These are phyloP conservation scores for Choanephora cucurbitarum DNA, from an alignment of 371 early-diverging fungal species.

Conservation along the genomic window DNA sequence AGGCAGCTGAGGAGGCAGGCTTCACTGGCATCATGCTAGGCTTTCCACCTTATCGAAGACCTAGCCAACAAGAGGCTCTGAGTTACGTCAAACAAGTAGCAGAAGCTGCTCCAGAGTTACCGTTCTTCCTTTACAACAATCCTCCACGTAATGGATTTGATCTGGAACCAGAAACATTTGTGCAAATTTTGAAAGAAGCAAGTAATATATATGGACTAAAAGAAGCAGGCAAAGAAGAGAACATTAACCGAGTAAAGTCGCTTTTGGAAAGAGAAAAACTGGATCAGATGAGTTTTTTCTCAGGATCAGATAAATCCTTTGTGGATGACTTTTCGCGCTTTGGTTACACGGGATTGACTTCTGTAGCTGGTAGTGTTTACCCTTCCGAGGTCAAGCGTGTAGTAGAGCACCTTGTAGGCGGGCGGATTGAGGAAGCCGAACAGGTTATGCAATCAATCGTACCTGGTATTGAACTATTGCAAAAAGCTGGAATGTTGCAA, in stretches of 20 bases:
- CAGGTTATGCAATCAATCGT: slow-evolving; percentile 4
- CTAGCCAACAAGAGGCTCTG: slow-evolving; percentile 25
- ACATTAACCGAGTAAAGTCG: slow-evolving; percentile 24
- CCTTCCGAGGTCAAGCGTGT: slow-evolving; percentile 15
- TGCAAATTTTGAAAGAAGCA: slow-evolving; percentile 7
- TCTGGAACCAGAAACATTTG: slow-evolving; percentile 28
- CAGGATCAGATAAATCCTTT: slow-evolving; percentile 18
- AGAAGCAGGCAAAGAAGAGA: slow-evolving; percentile 25
- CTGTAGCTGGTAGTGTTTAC: slow-evolving; percentile 28
- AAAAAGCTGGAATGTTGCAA: slow-evolving; percentile 19
- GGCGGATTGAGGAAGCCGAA: slow-evolving; percentile 19
- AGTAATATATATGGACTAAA: slow-evolving; percentile 26
- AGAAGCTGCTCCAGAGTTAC: slow-evolving; percentile 12
- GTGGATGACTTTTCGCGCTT: slow-evolving; percentile 12
- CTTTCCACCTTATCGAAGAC: slow-evolving; percentile 34
- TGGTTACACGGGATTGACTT: slow-evolving; percentile 30
- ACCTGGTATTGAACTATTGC: slow-evolving; percentile 16
- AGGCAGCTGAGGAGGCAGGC: slow-evolving; percentile 19
- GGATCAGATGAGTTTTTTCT: slow-evolving; percentile 11
- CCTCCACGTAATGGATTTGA: slow-evolving; percentile 26
- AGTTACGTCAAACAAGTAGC: slow-evolving; percentile 26
- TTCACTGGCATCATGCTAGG: slow-evolving; percentile 37
- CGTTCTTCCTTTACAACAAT: slow-evolving; percentile 36
- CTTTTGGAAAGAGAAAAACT: background rate
- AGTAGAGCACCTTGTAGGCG: slow-evolving; percentile 10